Percentiles rank a stretch among this genome's conserved stretches.
These are phyloP conservation scores for Cupressus sempervirens DNA, from an alignment of 75 land plant genomes.

Conservation along the genomic window DNA sequence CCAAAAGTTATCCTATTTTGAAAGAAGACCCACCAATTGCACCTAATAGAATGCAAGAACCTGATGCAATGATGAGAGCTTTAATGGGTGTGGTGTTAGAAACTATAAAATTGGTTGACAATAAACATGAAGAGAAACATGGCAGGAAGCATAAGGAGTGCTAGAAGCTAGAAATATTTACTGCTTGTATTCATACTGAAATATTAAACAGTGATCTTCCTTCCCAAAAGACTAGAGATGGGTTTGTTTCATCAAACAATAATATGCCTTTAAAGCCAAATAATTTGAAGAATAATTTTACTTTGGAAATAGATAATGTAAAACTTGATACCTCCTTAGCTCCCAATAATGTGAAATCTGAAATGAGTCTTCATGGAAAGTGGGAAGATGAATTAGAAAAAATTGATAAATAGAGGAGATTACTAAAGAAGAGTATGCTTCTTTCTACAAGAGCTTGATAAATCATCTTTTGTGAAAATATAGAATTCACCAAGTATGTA, in stretches of 20 bases:
- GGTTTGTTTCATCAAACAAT: not conserved
- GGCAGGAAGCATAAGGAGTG: not conserved
- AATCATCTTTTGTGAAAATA: too few species aligned
- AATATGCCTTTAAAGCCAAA: not conserved
- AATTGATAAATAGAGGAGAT: slow-evolving; percentile 5
- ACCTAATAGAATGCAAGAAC: not conserved
- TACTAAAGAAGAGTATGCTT: not conserved
- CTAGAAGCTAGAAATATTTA: not conserved
- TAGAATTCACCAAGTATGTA: too few species aligned
- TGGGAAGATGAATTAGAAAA: not conserved
- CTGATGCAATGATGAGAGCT: not conserved
- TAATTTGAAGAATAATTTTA: not conserved
- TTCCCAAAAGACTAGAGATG: not conserved
- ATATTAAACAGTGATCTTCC: not conserved
- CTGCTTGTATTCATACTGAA: not conserved
- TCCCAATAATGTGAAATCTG: slow-evolving; percentile 2
- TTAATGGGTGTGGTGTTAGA: not conserved
- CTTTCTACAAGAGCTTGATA: too few species aligned
- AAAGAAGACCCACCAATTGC: not conserved
- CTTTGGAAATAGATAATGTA: not conserved
- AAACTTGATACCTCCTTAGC: not conserved
- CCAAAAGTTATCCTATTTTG: not conserved
- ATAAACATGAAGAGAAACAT: not conserved
- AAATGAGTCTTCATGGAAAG: not conserved
- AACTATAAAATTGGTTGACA: not conserved